A percentile compares a stretch with the other conserved stretches of the same genome.
These are phyloP conservation scores for Phytophthora colocasiae DNA, from an alignment of 352 stramenopile genomes.

Conservation along the genomic window DNA sequence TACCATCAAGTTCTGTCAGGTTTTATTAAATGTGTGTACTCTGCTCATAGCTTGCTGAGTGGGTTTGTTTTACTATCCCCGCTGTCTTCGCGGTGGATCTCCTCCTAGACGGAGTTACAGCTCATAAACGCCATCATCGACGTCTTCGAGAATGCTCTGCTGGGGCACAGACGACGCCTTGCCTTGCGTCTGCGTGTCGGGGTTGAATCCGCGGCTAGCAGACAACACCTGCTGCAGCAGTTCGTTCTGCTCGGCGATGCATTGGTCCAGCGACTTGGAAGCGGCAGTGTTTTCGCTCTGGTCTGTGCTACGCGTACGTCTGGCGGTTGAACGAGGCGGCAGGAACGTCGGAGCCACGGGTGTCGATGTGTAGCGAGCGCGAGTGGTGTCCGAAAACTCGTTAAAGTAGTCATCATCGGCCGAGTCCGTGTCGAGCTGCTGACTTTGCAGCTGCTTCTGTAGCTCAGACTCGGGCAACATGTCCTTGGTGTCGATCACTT, in stretches of 20 bases:
- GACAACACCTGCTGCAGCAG: constrained; percentile 46
- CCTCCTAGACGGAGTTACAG: constrained; percentile 18
- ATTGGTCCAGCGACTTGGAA: constrained; percentile 42
- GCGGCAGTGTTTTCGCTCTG: constrained; percentile 24
- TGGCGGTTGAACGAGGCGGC: constrained; percentile 10
- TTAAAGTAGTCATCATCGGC: constrained; percentile 25
- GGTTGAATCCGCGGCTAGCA: constrained; percentile 35
- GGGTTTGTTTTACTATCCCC: constrained; percentile 25
- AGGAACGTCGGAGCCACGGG: constrained; percentile 28
- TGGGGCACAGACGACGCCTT: constrained; percentile 21
- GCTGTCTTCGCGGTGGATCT: constrained; percentile 27
- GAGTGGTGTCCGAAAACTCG: constrained; percentile 20
- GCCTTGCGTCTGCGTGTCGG: constrained; percentile 8
- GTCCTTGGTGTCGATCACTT: constrained; percentile 51
- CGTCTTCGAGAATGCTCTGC: constrained; percentile 31
- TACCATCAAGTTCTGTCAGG: not conserved
- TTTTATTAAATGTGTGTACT: constrained; percentile 17
- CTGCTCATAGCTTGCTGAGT: constrained; percentile 22
- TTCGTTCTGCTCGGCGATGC: constrained; percentile 52
- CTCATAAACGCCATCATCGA: constrained; percentile 42
- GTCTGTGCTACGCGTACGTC: constrained; percentile 40
- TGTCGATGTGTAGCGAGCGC: constrained; percentile 41
- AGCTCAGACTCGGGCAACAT: constrained; percentile 42
- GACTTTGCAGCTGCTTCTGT: constrained; percentile 32
- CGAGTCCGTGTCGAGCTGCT: constrained; percentile 26